Evolutionary conservation across 164 flowering plant genomes (phyloP).

Genomic region (Piper betle): DNA sequence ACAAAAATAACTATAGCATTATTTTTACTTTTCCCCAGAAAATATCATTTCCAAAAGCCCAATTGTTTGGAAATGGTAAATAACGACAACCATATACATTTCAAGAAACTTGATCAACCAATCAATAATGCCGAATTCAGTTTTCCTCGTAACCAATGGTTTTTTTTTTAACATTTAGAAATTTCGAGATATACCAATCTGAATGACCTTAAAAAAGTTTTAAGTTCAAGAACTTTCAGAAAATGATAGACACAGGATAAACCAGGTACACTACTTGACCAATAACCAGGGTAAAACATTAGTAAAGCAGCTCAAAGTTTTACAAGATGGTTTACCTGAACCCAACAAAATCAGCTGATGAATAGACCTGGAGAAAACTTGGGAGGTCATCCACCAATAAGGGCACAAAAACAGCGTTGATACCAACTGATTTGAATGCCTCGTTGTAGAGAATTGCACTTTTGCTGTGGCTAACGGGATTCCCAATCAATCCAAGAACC

Average conservation of each 20-base stretch:
- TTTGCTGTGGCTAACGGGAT: constrained; percentile 93
- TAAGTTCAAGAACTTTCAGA: not conserved
- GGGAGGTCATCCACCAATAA: constrained; percentile 72
- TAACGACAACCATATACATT: no score
- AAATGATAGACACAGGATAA: no score
- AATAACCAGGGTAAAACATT: not conserved
- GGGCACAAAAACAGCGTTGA: constrained; percentile 77
- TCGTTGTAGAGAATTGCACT: constrained; percentile 60
- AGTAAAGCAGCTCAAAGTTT: not conserved
- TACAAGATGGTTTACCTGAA: constrained; percentile 54
- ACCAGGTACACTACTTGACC: not conserved
- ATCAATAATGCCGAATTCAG: no score
- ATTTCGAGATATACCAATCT: no score
- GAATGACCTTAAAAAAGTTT: not conserved
- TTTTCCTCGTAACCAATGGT: no score
- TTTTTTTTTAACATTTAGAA: no score
- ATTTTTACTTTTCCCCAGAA: not conserved
- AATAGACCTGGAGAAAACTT: constrained; percentile 57
- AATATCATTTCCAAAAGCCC: no score
- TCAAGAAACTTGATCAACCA: not conserved
- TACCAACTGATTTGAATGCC: constrained; percentile 63
- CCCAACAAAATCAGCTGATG: constrained; percentile 81
- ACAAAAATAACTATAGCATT: not conserved
- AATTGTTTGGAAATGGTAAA: no score
- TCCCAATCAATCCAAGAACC: constrained; percentile 87